Base-by-base conservation (phyloP, 2,329 filamentous ascomycete species). In the Ambrosiella cleistominuta region DNA sequence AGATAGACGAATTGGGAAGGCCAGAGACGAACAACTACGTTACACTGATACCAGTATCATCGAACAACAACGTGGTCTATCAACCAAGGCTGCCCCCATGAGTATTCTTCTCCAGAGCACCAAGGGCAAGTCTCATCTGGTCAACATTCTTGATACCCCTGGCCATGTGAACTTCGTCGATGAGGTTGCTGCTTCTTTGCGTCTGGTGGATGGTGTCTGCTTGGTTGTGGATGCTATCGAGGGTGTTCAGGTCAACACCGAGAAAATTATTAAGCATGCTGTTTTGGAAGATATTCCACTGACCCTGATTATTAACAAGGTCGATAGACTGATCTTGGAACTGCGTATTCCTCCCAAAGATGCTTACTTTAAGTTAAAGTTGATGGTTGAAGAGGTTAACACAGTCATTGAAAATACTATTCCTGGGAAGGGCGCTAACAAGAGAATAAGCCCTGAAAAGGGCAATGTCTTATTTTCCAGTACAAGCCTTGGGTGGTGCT, bases 121-220 rank as follows among this genome's bases (percentile, higher is more conserved):
- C 7, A 88, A 86, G 69, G 88, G 88, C 57, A 98, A 98, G 71
- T 97, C 90, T 40, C 90, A 97, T 71, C 77, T 98, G 2, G 74
- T 98, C 72, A 97, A 97, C 70, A 82, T 98, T 58, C 76, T 98
- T 60, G 93, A 98, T 71, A 98, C 93, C 0, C 93, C 93, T 0
- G 93, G 93, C 6, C 93, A 98, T 68, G 93, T 97, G 67, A 96
- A 98, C 70, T 98, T 98, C 68, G 91, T 94, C 47, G 93, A 98
- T 68, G 93, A 98, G 70, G 88, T 98, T 42, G 93, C 93, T 7
- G 83, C 89, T 3, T 85, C 89, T 0, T 74, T 95, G 65, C 82
- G 93, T 47, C 72, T 98, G 56, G 90, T 86, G 3, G 93, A 98
- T 67, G 93, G 93, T 61, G 82, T 97, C 27, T 91, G 94, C 56